phyloP scores from a whole-genome alignment of 306 rosid species.

The Cicer bijugum region DNA sequence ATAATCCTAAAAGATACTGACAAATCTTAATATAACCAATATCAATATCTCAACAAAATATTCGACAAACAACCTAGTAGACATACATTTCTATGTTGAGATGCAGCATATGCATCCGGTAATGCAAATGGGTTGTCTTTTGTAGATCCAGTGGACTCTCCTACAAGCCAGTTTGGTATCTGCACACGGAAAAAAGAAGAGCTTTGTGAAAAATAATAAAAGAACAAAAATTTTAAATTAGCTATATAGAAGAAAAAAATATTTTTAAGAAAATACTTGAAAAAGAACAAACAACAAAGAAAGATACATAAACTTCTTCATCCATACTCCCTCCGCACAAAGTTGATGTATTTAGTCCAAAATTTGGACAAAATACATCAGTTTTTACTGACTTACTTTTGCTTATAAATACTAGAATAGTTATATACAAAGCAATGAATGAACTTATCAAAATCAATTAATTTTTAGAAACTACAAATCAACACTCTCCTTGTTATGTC shows the following conservation, averaged over 20 bases:
- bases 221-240: not conserved
- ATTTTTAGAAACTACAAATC: constrained; percentile 21
- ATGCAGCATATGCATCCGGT: constrained; percentile 71
- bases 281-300: constrained; percentile 11
- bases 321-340: not conserved
- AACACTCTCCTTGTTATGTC: constrained; percentile 1
- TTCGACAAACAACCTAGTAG: constrained; percentile 8
- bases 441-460: constrained; percentile 32
- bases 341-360: too few species aligned
- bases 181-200: constrained; percentile 47
- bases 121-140: constrained; percentile 76
- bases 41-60: not conserved
- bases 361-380: too few species aligned
- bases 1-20: too few species aligned
- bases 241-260: not conserved
- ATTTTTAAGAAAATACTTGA: constrained; percentile 11
- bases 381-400: too few species aligned
- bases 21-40: too few species aligned
- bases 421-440: not conserved
- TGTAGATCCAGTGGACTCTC: constrained; percentile 68
- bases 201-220: not conserved
- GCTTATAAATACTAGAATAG: too few species aligned
- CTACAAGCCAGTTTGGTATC: constrained; percentile 88
- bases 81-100: constrained; percentile 75
- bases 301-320: constrained; percentile 22